These are phyloP conservation scores for Breviolum minutum DNA, from an alignment of 73 alveolate species.

Conservation along the genomic window DNA sequence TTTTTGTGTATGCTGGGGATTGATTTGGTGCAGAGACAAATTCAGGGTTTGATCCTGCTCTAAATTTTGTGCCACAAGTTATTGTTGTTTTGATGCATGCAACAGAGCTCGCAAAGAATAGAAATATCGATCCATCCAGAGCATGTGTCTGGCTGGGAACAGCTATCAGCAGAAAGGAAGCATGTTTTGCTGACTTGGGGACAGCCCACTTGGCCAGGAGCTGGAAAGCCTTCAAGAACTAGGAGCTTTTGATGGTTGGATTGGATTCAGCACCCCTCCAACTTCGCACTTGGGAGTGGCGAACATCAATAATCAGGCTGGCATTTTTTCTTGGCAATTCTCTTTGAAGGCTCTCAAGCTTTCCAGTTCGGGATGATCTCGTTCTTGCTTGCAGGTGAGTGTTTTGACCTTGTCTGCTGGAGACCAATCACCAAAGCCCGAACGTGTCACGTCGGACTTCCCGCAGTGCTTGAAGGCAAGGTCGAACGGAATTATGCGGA, in stretches of 20 bases:
- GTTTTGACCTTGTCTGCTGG: conserved; percentile 16
- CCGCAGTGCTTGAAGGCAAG: conserved; percentile 56
- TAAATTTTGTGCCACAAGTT: too few species aligned
- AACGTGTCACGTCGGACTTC: neutral
- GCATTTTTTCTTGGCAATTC: neutral
- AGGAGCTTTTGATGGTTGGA: conserved; percentile 87
- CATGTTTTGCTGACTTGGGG: neutral
- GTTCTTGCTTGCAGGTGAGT: neutral
- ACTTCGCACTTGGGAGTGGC: conserved; percentile 20
- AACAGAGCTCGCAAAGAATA: too few species aligned
- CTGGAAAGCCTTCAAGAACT: neutral
- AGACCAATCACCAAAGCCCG: neutral
- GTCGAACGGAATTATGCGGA: too few species aligned
- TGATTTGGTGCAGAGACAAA: too few species aligned
- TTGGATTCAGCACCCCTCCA: conserved; percentile 50
- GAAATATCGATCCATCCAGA: too few species aligned
- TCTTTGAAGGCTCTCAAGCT: too few species aligned
- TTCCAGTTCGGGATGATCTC: neutral
- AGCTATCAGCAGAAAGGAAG: too few species aligned
- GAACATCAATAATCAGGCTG: conserved; percentile 42
- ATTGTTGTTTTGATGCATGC: too few species aligned
- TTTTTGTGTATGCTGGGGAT: too few species aligned
- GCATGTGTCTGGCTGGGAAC: too few species aligned
- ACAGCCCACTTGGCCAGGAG: neutral
- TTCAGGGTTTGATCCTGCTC: too few species aligned